Evolutionary conservation across 805 yeast species (phyloP).

Genomic region (Yarrowia sp.): DNA sequence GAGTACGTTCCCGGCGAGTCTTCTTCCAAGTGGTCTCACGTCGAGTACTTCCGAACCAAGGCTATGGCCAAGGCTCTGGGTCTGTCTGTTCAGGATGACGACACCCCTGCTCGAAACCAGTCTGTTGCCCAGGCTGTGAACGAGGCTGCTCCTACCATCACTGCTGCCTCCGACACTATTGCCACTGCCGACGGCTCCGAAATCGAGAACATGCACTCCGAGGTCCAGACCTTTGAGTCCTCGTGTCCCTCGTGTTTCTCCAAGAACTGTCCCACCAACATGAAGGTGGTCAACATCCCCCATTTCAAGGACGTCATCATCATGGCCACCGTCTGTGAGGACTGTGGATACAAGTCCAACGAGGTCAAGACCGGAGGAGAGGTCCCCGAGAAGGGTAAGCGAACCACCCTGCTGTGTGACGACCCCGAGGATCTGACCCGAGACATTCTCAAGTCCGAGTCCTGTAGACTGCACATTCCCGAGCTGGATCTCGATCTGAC

Average conservation of each 20-base stretch:
- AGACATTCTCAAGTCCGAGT: slow-evolving; percentile 92
- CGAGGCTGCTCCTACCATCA: slow-evolving; percentile 49
- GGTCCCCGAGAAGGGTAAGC: slow-evolving; percentile 84
- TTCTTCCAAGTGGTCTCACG: slow-evolving; percentile 86
- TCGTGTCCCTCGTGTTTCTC: slow-evolving; percentile 89
- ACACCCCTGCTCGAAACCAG: slow-evolving; percentile 53
- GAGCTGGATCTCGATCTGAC: slow-evolving; percentile 89
- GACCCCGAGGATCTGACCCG: slow-evolving; percentile 94
- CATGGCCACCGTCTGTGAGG: slow-evolving; percentile 92
- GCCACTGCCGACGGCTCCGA: slow-evolving; percentile 63
- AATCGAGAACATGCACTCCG: slow-evolving; percentile 84
- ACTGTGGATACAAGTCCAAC: slow-evolving; percentile 94
- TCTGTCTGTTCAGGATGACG: slow-evolving; percentile 68
- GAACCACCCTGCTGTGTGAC: slow-evolving; percentile 72
- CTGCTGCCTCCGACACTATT: slow-evolving; percentile 45
- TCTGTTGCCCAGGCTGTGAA: slow-evolving; percentile 44
- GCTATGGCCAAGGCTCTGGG: slow-evolving; percentile 90
- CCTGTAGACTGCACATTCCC: slow-evolving; percentile 85
- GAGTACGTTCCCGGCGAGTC: slow-evolving; percentile 88
- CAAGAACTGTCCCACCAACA: slow-evolving; percentile 81
- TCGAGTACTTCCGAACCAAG: slow-evolving; percentile 81
- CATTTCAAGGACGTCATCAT: slow-evolving; percentile 97
- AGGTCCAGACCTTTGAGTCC: slow-evolving; percentile 91
- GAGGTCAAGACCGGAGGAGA: slow-evolving; percentile 99
- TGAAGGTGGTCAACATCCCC: slow-evolving; percentile 96